These are phyloP conservation scores for Leishmania gerbilli DNA, from an alignment of 208 protist genomes.

Conservation along the genomic window DNA sequence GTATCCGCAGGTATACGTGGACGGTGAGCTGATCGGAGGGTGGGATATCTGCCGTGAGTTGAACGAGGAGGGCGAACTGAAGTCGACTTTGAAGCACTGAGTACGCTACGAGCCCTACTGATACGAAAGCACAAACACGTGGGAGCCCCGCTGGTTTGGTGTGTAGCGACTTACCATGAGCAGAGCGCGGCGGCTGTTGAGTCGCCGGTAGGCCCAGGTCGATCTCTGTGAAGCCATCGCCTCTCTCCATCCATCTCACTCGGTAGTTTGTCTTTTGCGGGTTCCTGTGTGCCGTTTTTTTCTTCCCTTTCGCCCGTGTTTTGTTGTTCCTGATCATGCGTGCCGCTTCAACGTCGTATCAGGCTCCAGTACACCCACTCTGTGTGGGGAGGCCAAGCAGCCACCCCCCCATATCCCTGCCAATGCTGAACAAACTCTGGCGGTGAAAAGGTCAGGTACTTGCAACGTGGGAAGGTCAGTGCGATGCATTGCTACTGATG, in stretches of 20 bases:
- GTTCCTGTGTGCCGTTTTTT: not conserved
- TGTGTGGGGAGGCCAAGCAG: not conserved
- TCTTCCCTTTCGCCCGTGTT: too few relatives aligned
- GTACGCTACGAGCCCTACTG: not conserved
- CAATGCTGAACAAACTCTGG: not conserved
- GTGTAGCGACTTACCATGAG: not conserved
- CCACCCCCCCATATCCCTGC: not conserved
- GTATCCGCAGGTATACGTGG: constrained; percentile 94
- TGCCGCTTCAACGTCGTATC: not conserved
- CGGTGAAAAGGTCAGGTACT: not conserved
- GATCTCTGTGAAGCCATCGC: not conserved
- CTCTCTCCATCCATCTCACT: not conserved
- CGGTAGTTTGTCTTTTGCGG: not conserved
- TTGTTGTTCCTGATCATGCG: not conserved
- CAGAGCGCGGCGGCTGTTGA: not conserved
- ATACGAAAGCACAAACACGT: not conserved
- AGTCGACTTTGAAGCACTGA: constrained; percentile 56
- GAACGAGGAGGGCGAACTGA: constrained; percentile 81
- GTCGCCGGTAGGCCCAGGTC: not conserved
- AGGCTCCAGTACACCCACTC: not conserved
- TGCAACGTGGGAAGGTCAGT: not conserved
- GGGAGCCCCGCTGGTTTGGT: too few relatives aligned
- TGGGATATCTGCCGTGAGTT: constrained; percentile 91
- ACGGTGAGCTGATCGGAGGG: constrained; percentile 93
- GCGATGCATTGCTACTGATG: not conserved